Evolutionary conservation across 352 stramenopile species (phyloP), one percentile per base, ranked within the genome.

Genomic region (Phytopythium sindhum): DNA sequence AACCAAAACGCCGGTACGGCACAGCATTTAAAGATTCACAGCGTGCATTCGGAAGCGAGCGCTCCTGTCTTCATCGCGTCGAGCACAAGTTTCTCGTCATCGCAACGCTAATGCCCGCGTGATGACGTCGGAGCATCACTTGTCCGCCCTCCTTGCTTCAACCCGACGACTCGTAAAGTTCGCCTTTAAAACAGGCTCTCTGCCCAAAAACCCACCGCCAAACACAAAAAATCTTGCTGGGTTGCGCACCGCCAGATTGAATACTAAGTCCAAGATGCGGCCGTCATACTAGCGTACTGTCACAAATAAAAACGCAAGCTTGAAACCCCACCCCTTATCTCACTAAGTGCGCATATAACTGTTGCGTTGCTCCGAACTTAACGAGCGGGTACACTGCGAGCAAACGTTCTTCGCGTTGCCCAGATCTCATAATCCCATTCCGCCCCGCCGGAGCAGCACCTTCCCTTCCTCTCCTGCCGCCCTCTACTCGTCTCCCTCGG

Each of bases 71-170:
- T 52, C 21, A 44, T 44, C 19, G 42, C 45, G 45, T 31, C 45
- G 9, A 31, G 45, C 28, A n/a, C 26, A n/a, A 15, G 26, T 19
- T 56, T 56, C 14, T 23, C 54, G 54, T 60, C 54, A 60, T 51
- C 23, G 23, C n/a, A 12, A 33, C 35, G 21, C 23, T 10, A 21
- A 50, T 14, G 5, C 21, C 24, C 54, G 23, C 24, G 7, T 47
- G 54, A 60, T 60, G 54, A 60, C 54, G 39, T 21, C 10, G 54
- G 3, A 21, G 54, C 54, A 60, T 60, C 54, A 60, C 54, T 37
- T 24, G 23, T 60, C 54, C 54, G 35, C 54, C 37, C 11, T 50
- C 54, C 52, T 19, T n/a, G n/a, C 33, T 60, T 60, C 54, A 60
- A 60, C 35, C 12, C 21, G 5, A 48, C 53, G 24, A 60, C 6